Base-by-base conservation (phyloP, 2,329 filamentous ascomycete genomes). In the Coleophoma eucalyptorum region DNA sequence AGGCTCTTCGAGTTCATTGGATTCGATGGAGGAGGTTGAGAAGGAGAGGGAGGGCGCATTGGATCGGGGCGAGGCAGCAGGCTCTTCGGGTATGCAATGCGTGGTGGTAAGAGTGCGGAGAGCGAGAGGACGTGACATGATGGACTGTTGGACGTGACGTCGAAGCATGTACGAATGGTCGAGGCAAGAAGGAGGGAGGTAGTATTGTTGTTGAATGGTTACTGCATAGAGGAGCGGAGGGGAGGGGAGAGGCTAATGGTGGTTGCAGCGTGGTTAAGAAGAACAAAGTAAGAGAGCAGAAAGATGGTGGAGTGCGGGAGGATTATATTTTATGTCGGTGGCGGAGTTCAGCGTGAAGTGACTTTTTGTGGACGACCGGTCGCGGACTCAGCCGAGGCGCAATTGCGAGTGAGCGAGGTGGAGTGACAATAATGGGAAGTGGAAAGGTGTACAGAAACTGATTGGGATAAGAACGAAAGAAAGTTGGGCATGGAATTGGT, bases 1-100 rank as follows among this genome's bases (percentile, higher is more conserved):
- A 55, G 71, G 69, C 19, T 73, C 73, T 55, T 72, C 68, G 45
- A 69, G 69, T 50, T 69, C 61, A 56, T 76, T 70, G 38, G 78
- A 75, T 51, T 80, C 80, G 58, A 84, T 81, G 21, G 81, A 83
- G 56, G 83, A 77, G 56, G 79, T 80, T 13, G 81, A 84, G 60
- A 80, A 85, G 50, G 80, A 83, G 50, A 86, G 73, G 1, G 82
- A 84, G 1, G 83, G 82, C 1, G 79, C 80, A 44, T 76, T 69
- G 12, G 81, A 83, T 40, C 75, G 73, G 2, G 73, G 55, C n/a
- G 61, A 60, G 16, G 44, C 54, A 20, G 50, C 55, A 31, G 45
- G 59, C 38, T 64, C 62, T 50, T 57, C 56, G 43, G 59, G 63
- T 15, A 63, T 62, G 57, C 62, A 66, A 44, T 66, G 64, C 8